phyloP scores from a whole-genome alignment of 257 asterid genomes.

The Solanum sejunctum region DNA sequence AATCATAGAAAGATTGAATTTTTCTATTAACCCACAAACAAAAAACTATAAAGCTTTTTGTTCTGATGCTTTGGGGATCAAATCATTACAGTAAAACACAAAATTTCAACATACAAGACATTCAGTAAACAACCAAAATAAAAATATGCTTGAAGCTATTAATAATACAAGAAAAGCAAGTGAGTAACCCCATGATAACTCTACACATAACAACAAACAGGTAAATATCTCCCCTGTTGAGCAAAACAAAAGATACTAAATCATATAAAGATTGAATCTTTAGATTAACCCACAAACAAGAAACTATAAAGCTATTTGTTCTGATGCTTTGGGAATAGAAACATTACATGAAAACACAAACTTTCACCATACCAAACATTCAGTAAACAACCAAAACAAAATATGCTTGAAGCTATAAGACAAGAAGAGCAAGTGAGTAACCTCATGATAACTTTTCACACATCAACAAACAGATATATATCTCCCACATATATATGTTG shows the following conservation, averaged over 20 bases:
- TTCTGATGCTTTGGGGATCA: background rate
- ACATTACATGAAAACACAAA: background rate
- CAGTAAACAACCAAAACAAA: background rate
- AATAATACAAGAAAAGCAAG: background rate
- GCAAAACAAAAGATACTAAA: background rate
- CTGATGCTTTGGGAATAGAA: background rate
- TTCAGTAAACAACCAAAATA: background rate
- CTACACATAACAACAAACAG: background rate
- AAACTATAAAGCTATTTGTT: background rate
- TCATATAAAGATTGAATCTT: slow-evolving; percentile 15
- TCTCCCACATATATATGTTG: background rate
- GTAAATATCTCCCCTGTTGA: background rate
- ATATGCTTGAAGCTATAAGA: background rate
- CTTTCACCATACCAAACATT: background rate
- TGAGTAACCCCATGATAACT: background rate
- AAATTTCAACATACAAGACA: background rate
- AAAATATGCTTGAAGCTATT: background rate
- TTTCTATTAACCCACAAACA: background rate
- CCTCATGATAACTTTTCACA: background rate
- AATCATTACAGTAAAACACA: background rate
- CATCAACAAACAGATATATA: background rate
- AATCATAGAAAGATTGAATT: slow-evolving; percentile 10
- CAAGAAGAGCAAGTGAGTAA: background rate
- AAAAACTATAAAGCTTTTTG: background rate
- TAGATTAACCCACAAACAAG: background rate